phyloP scores from a whole-genome alignment of 768 basidiomycete genomes.

The Tylopilus intermedius region DNA sequence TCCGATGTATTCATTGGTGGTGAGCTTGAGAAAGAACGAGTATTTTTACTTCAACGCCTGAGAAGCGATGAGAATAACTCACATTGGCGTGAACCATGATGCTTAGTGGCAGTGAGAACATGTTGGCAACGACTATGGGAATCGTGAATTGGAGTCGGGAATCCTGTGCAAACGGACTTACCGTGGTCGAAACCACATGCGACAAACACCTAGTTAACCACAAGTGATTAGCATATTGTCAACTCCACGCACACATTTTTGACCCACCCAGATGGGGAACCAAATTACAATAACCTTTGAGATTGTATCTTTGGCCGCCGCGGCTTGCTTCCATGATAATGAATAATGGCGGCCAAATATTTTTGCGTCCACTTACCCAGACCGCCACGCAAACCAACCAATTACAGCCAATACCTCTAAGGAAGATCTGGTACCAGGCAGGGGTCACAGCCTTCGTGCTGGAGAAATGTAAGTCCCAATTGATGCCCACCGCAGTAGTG shows the following conservation, averaged over 20 bases:
- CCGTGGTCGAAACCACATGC: conserved; percentile 70
- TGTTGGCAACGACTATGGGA: conserved; percentile 60
- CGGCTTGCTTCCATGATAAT: conserved; percentile 50
- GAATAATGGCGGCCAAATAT: not conserved
- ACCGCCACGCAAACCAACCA: conserved; percentile 72
- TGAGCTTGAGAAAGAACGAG: conserved; percentile 16
- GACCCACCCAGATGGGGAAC: conserved; percentile 69
- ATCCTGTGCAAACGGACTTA: conserved; percentile 21
- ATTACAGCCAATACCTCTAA: conserved; percentile 72
- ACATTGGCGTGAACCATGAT: conserved; percentile 69
- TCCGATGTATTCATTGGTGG: conserved; percentile 51
- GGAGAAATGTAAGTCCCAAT: conserved; percentile 1
- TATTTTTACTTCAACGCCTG: conserved; percentile 1
- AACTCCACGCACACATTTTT: not conserved
- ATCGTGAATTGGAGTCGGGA: not conserved
- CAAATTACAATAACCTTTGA: conserved; percentile 68
- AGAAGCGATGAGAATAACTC: conserved; percentile 23
- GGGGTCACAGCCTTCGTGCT: conserved; percentile 64
- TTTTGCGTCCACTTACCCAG: conserved; percentile 47
- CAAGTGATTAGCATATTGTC: not conserved
- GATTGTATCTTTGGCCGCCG: conserved; percentile 59
- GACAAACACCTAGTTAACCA: conserved; percentile 52
- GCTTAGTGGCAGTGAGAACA: conserved; percentile 67
- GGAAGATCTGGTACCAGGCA: conserved; percentile 66
- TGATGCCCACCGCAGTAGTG: not conserved